Conservation (phyloP, 345 rosid genomes). For the Populus pruinosa region DNA sequence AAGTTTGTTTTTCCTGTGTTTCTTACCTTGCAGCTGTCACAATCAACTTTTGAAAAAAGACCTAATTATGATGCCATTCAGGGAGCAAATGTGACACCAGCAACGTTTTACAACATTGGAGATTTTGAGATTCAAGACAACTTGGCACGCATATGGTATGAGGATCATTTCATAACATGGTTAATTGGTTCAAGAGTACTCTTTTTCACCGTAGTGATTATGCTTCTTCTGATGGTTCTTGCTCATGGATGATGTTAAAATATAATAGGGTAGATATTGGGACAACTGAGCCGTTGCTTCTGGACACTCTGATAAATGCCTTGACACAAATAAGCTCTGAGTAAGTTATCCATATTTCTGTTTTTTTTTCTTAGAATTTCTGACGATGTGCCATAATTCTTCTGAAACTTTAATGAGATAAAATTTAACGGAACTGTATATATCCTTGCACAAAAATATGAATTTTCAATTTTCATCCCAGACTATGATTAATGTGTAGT, state of each 20-base stretch:
- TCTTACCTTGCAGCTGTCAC: conserved; percentile 56
- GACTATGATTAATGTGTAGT: background rate
- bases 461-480: background rate
- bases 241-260: conserved; percentile 13
- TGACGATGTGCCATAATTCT: background rate
- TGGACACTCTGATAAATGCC: conserved; percentile 79
- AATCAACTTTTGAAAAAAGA: conserved; percentile 62
- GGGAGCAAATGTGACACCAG: conserved; percentile 79
- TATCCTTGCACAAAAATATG: background rate
- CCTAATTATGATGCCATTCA: conserved; percentile 73
- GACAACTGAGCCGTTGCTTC: conserved; percentile 68
- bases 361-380: background rate
- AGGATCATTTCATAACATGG: conserved; percentile 1
- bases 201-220: background rate
- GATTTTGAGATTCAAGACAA: conserved; percentile 90
- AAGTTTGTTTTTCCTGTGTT: background rate
- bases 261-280: conserved; percentile 83
- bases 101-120: conserved; percentile 85
- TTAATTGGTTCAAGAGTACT: background rate
- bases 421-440: background rate
- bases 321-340: conserved; percentile 89
- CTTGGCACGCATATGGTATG: conserved; percentile 77
- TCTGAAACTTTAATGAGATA: background rate
- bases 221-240: background rate
- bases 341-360: conserved; percentile 37